These are phyloP conservation scores for Hymenoscyphus infarciens DNA, from an alignment of 2,329 filamentous ascomycete genomes.

Conservation along the genomic window DNA sequence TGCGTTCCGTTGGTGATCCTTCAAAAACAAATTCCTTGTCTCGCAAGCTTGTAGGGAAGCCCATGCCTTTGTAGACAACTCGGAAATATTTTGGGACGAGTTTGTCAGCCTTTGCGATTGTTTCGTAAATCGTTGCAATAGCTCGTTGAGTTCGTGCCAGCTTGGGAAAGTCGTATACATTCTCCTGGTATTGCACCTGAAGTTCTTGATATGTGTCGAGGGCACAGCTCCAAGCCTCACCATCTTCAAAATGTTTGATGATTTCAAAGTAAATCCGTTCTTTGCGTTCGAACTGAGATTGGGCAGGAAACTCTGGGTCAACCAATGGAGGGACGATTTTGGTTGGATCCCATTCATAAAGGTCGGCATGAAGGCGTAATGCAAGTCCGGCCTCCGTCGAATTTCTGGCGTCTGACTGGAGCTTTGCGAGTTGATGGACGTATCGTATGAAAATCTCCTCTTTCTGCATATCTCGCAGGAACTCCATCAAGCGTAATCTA, in stretches of 20 bases:
- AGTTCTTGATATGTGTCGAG: slow-evolving; percentile 87
- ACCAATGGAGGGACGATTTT: slow-evolving; percentile 60
- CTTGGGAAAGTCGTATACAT: slow-evolving; percentile 87
- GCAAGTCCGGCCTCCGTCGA: slow-evolving; percentile 85
- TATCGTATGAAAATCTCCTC: slow-evolving; percentile 96
- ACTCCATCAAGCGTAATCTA: slow-evolving; percentile 88
- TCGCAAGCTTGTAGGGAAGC: slow-evolving; percentile 74
- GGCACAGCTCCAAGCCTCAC: slow-evolving; percentile 89
- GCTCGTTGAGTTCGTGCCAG: slow-evolving; percentile 84
- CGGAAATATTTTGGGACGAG: slow-evolving; percentile 84
- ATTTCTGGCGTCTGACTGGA: slow-evolving; percentile 74
- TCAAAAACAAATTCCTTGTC: slow-evolving; percentile 95
- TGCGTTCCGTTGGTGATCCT: slow-evolving; percentile 70
- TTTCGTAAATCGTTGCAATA: slow-evolving; percentile 90
- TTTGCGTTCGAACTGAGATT: slow-evolving; percentile 88
- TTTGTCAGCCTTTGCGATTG: slow-evolving; percentile 76
- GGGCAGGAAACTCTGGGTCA: slow-evolving; percentile 76
- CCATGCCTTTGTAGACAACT: slow-evolving; percentile 83
- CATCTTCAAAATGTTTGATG: slow-evolving; percentile 91
- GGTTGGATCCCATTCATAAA: slow-evolving; percentile 85
- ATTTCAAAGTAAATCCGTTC: slow-evolving; percentile 91
- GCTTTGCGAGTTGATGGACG: slow-evolving; percentile 80
- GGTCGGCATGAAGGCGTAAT: slow-evolving; percentile 82
- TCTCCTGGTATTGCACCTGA: slow-evolving; percentile 84
- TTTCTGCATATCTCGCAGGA: slow-evolving; percentile 92